Conservation (phyloP, 1,284 basidiomycete genomes). For the Rhodotorula sp. region DNA sequence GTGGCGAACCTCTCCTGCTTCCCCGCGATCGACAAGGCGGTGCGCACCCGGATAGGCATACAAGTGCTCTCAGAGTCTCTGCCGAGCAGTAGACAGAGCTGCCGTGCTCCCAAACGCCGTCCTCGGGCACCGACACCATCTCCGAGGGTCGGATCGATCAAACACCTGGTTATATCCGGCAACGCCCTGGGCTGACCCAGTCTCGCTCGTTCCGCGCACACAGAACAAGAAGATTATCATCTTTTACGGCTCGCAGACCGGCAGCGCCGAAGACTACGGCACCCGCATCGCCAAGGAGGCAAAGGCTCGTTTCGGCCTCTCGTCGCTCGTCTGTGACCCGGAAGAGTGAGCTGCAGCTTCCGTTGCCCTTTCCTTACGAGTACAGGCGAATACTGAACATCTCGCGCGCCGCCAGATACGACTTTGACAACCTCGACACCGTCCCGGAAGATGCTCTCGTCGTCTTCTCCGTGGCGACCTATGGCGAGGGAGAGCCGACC, state of each 20-base stretch:
- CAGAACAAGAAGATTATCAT: conserved; percentile 86
- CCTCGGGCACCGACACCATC: no score
- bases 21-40: no score
- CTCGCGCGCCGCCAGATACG: conserved; percentile 58
- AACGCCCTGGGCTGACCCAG: neutral
- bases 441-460: conserved; percentile 80
- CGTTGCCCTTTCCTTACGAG: neutral
- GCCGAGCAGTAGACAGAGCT: no score
- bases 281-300: conserved; percentile 57
- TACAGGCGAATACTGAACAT: neutral
- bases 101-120: no score
- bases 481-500: conserved; percentile 95
- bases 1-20: neutral
- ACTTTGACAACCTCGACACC: conserved; percentile 91
- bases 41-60: no score
- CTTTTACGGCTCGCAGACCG: conserved; percentile 95
- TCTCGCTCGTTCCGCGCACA: neutral
- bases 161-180: neutral
- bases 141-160: neutral
- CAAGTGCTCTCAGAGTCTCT: no score
- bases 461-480: conserved; percentile 95
- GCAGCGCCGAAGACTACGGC: conserved; percentile 78
- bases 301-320: conserved; percentile 87
- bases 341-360: conserved; percentile 63
- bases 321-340: conserved; percentile 89